These are phyloP conservation scores for Blastobotrys americana DNA, from an alignment of 805 yeast species.

Conservation along the genomic window DNA sequence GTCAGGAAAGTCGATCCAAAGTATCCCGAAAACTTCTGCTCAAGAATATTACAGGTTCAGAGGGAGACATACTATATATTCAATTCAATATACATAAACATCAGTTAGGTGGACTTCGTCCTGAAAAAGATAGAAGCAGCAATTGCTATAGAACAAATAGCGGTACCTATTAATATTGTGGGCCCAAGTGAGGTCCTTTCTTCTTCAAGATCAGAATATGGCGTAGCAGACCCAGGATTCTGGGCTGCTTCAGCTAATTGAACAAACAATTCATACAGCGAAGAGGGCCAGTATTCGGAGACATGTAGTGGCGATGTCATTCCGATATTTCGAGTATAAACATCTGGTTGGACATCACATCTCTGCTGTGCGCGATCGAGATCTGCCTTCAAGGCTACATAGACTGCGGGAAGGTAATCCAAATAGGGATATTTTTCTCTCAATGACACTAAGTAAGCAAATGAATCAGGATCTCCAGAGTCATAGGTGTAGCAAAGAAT, in stretches of 20 bases:
- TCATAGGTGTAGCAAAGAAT: slow-evolving; percentile 86
- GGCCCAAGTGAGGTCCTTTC: slow-evolving; percentile 96
- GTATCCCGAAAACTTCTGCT: no score
- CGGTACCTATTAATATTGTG: slow-evolving; percentile 55
- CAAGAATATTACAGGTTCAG: no score
- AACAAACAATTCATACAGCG: slow-evolving; percentile 74
- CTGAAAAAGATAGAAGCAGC: slow-evolving; percentile 52
- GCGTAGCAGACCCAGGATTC: slow-evolving; percentile 65
- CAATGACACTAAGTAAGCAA: slow-evolving; percentile 71
- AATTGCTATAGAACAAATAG: slow-evolving; percentile 74
- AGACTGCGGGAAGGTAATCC: slow-evolving; percentile 69
- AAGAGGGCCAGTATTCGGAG: slow-evolving; percentile 83
- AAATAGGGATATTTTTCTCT: slow-evolving; percentile 50
- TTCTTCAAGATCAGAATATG: slow-evolving; percentile 11
- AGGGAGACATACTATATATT: no score
- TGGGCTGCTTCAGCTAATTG: slow-evolving; percentile 86
- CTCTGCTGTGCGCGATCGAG: slow-evolving; percentile 93
- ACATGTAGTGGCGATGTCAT: slow-evolving; percentile 84
- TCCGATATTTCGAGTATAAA: slow-evolving; percentile 56
- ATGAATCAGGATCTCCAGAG: slow-evolving; percentile 93
- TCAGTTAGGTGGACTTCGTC: no score
- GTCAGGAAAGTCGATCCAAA: no score
- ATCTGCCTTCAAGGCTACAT: slow-evolving; percentile 92
- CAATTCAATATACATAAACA: no score
- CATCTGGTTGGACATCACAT: slow-evolving; percentile 78